Base-by-base conservation (phyloP, 2,329 filamentous ascomycete genomes). In the Cordyceps javanica region DNA sequence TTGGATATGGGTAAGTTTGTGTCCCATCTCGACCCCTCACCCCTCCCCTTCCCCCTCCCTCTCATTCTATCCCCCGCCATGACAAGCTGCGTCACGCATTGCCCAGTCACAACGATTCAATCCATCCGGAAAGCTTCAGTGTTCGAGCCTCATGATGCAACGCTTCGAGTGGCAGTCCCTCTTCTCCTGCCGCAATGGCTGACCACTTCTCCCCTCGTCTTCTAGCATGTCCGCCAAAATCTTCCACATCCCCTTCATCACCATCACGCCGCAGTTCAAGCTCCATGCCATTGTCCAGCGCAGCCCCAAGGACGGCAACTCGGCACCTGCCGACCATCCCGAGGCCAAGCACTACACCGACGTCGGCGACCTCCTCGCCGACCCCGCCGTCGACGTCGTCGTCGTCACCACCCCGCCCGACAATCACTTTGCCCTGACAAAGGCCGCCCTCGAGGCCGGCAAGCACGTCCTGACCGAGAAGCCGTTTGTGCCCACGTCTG, bases 391-490 rank as follows among this genome's bases (percentile, higher is more conserved):
- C 44, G 82, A 91, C 67, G 75, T 92, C 19, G 81, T 91, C 32
- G 77, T 91, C 63, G 73, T 94, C 60, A 85, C 85, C 54, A 91
- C 87, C 0, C 83, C 87, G 0, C 89, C 89, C 0, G 79, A 86
- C 61, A 86, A 83, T 11, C 90, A 93, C 74, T 89, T 84, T 67
- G 69, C 76, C 16, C 76, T 91, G 64, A 77, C 83, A 36, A 85
- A 84, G 69, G 71, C 81, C 53, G 85, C 87, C 0, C 77, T 93
- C 49, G 78, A 87, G 67, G 76, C 81, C 10, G 86, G 86, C 64
- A 92, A 92, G 75, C 86, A 93, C 70, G 87, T 92, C 26, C 77
- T 93, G 54, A 87, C 88, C 50, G 90, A 93, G 75, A 93, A 93
- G 76, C 90, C 90, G 2, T 93, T 93, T 69, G 88, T 90, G 13